phyloP scores from a whole-genome alignment of 139 green algal species.

The Chlorella sp. region DNA sequence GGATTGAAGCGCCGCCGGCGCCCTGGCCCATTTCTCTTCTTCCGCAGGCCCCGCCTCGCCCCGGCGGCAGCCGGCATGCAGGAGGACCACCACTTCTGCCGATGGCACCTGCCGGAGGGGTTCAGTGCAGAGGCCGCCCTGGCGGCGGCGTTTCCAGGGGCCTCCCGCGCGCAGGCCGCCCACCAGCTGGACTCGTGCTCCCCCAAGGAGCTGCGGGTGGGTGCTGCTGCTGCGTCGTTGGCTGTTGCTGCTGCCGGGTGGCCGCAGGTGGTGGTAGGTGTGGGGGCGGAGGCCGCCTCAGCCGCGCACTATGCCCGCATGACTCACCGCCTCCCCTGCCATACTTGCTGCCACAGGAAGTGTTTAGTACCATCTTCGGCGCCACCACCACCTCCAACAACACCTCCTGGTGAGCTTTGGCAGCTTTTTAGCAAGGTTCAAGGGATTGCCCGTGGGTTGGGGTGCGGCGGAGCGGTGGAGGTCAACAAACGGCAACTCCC shows the following conservation, averaged over 20 bases:
- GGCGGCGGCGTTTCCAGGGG: background rate
- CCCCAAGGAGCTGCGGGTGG: background rate
- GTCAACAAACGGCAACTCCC: no score
- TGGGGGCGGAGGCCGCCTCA: background rate
- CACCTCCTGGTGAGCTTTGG: background rate
- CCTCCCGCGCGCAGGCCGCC: background rate
- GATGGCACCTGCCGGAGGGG: background rate
- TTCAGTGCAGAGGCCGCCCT: background rate
- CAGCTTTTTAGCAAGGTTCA: no score
- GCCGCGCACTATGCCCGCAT: no score
- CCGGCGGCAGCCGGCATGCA: no score
- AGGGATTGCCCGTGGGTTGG: no score
- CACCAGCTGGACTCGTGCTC: background rate
- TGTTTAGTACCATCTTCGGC: conserved; percentile 6
- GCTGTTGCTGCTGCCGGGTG: background rate
- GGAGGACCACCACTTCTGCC: conserved; percentile 3
- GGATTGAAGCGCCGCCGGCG: no score
- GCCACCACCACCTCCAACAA: conserved; percentile 15
- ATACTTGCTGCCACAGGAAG: background rate
- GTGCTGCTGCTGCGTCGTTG: background rate
- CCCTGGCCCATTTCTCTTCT: no score
- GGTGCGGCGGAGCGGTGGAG: no score
- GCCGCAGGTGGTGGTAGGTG: background rate
- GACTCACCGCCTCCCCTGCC: no score
- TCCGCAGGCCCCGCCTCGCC: no score